A percentile compares a stretch with the other conserved stretches of the same genome.
phyloP scores from a whole-genome alignment of 1,284 basidiomycete species.

The Pterula multifida region DNA sequence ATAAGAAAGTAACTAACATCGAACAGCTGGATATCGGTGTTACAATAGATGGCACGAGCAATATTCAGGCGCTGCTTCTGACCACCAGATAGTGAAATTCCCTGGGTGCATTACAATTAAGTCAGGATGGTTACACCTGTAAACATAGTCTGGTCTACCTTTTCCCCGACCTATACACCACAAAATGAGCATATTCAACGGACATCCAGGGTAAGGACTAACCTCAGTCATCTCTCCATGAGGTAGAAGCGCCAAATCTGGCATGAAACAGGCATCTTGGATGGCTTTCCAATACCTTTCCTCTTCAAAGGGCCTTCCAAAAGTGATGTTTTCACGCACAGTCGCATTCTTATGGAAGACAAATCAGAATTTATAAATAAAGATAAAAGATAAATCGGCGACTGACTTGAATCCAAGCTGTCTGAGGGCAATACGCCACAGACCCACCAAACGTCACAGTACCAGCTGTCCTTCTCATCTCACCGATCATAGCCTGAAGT shows the following conservation, averaged over 20 bases:
- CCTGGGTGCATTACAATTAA: slow-evolving; percentile 19
- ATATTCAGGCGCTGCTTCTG: slow-evolving; percentile 72
- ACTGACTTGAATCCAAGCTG: slow-evolving; percentile 76
- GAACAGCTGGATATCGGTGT: slow-evolving; percentile 78
- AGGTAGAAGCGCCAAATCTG: slow-evolving; percentile 73
- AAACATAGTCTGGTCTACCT: slow-evolving; percentile 22
- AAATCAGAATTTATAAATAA: background rate
- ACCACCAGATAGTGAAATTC: slow-evolving; percentile 75
- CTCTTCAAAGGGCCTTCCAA: slow-evolving; percentile 73
- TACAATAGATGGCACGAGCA: slow-evolving; percentile 76
- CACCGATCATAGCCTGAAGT: slow-evolving; percentile 69
- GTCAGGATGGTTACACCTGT: background rate
- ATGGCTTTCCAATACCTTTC: slow-evolving; percentile 71
- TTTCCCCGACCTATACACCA: slow-evolving; percentile 75
- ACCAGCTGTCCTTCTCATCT: slow-evolving; percentile 60
- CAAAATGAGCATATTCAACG: background rate
- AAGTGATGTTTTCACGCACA: slow-evolving; percentile 76
- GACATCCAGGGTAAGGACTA: slow-evolving; percentile 29
- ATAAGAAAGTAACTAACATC: slow-evolving; percentile 30
- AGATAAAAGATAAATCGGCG: background rate
- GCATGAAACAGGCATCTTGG: slow-evolving; percentile 61
- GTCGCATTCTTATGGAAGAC: slow-evolving; percentile 44
- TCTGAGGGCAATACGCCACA: slow-evolving; percentile 76
- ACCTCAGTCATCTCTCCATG: slow-evolving; percentile 80
- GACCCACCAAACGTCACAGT: slow-evolving; percentile 58